These are phyloP conservation scores for Hymenotorrendiella dingleyae DNA, from an alignment of 2,329 filamentous ascomycete species.

Conservation along the genomic window DNA sequence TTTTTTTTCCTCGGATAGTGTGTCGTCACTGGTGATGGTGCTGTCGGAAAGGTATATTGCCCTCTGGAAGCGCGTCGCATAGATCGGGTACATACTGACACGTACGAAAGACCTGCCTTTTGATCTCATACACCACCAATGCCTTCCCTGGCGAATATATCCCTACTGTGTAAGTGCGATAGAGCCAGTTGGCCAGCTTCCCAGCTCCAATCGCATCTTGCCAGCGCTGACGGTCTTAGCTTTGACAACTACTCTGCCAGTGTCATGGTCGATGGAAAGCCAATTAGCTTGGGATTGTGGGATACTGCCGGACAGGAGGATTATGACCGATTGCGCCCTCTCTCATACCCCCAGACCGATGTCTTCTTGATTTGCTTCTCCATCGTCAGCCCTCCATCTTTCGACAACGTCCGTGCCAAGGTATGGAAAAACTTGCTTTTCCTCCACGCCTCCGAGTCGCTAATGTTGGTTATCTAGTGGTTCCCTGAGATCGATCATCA, in stretches of 20 bases:
- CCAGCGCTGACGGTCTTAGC: constrained; percentile 46
- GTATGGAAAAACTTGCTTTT: constrained; percentile 52
- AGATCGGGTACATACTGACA: no score
- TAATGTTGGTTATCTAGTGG: constrained; percentile 73
- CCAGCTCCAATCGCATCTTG: no score
- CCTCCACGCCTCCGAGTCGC: no score
- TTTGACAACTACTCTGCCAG: constrained; percentile 99
- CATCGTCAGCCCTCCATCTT: constrained; percentile 93
- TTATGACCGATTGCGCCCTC: constrained; percentile 88
- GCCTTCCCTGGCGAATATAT: constrained; percentile 99
- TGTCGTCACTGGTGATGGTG: constrained; percentile 98
- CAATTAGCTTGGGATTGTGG: constrained; percentile 94
- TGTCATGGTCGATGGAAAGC: constrained; percentile 98
- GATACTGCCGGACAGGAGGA: constrained; percentile 99
- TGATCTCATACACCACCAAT: constrained; percentile 99
- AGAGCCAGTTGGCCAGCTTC: not conserved
- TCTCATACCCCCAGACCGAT: constrained; percentile 97
- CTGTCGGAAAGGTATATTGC: constrained; percentile 83
- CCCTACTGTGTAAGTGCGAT: constrained; percentile 73
- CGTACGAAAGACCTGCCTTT: constrained; percentile 94
- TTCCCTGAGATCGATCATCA: constrained; percentile 97
- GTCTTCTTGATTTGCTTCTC: constrained; percentile 99
- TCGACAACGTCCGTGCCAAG: constrained; percentile 99
- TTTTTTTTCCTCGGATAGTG: constrained; percentile 52
- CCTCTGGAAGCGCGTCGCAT: no score